These are phyloP conservation scores for Tephrocybe sp. DNA, from an alignment of 768 basidiomycete genomes.

Conservation along the genomic window DNA sequence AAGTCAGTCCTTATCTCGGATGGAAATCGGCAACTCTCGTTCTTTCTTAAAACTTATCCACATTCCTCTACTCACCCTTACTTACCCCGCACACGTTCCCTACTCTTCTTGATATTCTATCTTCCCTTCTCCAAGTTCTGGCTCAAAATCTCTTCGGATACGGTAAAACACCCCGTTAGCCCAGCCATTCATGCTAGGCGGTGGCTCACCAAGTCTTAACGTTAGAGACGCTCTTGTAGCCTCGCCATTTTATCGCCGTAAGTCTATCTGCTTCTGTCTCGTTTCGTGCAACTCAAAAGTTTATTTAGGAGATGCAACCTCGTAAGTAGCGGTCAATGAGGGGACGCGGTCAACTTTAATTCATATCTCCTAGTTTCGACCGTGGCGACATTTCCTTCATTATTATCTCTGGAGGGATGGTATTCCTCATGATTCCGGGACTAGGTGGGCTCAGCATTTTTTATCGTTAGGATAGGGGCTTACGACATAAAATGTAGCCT, in stretches of 20 bases:
- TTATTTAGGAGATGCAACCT: slow-evolving; percentile 15
- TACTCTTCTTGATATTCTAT: not conserved
- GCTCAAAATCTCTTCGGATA: slow-evolving; percentile 1
- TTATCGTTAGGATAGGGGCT: not conserved
- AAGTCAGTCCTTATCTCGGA: slow-evolving; percentile 18
- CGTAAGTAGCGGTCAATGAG: slow-evolving; percentile 10
- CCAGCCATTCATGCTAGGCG: slow-evolving; percentile 9
- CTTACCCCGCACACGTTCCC: not conserved
- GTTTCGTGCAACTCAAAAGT: not conserved
- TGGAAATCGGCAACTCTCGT: slow-evolving; percentile 12
- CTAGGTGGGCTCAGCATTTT: slow-evolving; percentile 40
- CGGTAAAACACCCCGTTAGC: not conserved
- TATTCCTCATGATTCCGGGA: slow-evolving; percentile 76
- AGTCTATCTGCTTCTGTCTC: not conserved
- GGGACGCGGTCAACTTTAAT: not conserved
- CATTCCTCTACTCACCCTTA: not conserved
- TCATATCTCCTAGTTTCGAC: slow-evolving; percentile 47
- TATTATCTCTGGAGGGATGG: slow-evolving; percentile 64
- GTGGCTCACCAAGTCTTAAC: slow-evolving; percentile 2
- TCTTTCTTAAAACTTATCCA: slow-evolving; percentile 9
- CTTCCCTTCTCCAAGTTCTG: not conserved
- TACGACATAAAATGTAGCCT: slow-evolving; percentile 39
- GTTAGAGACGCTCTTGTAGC: slow-evolving; percentile 3
- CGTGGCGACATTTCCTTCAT: slow-evolving; percentile 73
- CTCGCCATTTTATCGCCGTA: slow-evolving; percentile 11